phyloP scores from a whole-genome alignment of 805 yeast genomes.

The Sugiyamaella mastotermitis region DNA sequence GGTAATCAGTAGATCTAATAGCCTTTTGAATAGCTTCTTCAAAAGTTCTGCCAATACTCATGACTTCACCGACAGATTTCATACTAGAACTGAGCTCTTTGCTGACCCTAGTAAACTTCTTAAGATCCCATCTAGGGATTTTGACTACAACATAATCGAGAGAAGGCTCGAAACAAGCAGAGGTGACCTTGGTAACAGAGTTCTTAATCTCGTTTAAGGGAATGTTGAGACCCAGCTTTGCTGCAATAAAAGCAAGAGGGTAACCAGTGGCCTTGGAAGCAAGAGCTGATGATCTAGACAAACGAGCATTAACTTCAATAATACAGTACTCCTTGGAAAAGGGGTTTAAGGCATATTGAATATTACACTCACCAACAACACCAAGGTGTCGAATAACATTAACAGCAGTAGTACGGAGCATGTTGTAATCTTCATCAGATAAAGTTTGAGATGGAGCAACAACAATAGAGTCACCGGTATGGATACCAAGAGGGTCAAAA shows the following conservation, averaged over 20 bases:
- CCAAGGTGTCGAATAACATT: conserved; percentile 96
- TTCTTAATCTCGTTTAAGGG: conserved; percentile 93
- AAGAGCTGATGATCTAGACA: conserved; percentile 93
- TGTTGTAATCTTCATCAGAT: conserved; percentile 95
- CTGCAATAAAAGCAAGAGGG: conserved; percentile 98
- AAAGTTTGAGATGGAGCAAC: conserved; percentile 98
- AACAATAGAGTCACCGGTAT: conserved; percentile 98
- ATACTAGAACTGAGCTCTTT: conserved; percentile 91
- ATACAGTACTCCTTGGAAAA: conserved; percentile 94
- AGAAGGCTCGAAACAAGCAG: conserved; percentile 96
- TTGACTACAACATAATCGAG: conserved; percentile 94
- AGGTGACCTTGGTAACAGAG: conserved; percentile 93
- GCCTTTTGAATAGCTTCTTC: conserved; percentile 98
- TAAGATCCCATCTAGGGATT: conserved; percentile 97
- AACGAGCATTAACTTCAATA: conserved; percentile 95
- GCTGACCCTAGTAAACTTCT: conserved; percentile 92
- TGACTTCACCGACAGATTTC: conserved; percentile 99
- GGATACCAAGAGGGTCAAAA: conserved; percentile 96
- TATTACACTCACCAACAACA: conserved; percentile 98
- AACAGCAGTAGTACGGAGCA: conserved; percentile 96
- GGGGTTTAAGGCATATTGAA: conserved; percentile 94
- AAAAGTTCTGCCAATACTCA: conserved; percentile 97
- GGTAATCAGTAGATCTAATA: conserved; percentile 92
- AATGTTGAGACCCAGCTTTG: conserved; percentile 91
- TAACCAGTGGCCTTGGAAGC: conserved; percentile 99